Conservation (phyloP, 2,329 filamentous ascomycete genomes). For the Fusarium sulawesiense region DNA sequence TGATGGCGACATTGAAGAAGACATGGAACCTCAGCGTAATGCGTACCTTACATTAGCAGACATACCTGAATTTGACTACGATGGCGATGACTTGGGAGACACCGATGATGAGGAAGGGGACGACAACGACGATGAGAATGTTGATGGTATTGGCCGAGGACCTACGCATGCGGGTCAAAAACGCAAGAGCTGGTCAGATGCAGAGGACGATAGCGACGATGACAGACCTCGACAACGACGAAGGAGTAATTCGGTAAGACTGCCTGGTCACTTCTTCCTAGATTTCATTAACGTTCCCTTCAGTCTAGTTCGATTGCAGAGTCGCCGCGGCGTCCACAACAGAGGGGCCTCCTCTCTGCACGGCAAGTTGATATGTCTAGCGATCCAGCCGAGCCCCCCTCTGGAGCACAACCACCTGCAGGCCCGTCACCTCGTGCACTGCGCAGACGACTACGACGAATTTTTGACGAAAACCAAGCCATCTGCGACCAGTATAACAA, state of each 20-base stretch:
- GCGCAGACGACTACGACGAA: conserved; percentile 76
- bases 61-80: conserved; percentile 90
- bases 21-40: conserved; percentile 77
- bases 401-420: conserved; percentile 68
- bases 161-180: conserved; percentile 69
- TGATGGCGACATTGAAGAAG: conserved; percentile 93
- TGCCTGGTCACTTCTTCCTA: not conserved
- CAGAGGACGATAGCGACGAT: conserved; percentile 78
- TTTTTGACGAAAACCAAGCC: conserved; percentile 81
- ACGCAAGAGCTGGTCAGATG: conserved; percentile 81
- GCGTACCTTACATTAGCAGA: conserved; percentile 87
- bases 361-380: conserved; percentile 61
- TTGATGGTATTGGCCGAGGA: conserved; percentile 52
- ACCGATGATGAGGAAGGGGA: conserved; percentile 67
- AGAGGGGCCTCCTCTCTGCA: conserved; percentile 69
- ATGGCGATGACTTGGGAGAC: conserved; percentile 70
- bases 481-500: conserved; percentile 86
- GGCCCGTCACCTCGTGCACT: conserved; percentile 77
- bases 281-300: conserved; percentile 29
- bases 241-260: conserved; percentile 85
- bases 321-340: conserved; percentile 70
- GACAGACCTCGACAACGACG: conserved; percentile 82
- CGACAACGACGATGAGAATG: conserved; percentile 24
- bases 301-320: conserved; percentile 74
- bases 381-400: conserved; percentile 64